Conservation (phyloP, 805 yeast species). For the Lipomyces chichibuensis region DNA sequence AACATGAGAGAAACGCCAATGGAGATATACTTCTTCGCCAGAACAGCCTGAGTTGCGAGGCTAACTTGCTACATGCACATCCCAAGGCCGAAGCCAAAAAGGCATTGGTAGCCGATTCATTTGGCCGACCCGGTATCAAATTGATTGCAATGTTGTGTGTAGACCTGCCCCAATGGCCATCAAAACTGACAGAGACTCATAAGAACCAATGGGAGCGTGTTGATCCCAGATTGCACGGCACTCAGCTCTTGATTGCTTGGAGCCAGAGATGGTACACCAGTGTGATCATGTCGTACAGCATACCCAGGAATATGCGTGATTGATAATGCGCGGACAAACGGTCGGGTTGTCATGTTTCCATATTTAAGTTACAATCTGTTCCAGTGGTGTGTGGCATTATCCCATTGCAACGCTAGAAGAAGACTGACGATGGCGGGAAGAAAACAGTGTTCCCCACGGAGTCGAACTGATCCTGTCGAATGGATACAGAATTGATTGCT, state of each 20-base stretch:
- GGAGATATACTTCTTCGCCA: slow-evolving; percentile 8
- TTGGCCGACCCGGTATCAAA: slow-evolving; percentile 46
- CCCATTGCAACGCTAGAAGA: slow-evolving; percentile 6
- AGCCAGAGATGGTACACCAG: slow-evolving; percentile 3
- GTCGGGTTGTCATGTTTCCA: slow-evolving; percentile 54
- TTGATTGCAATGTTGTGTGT: slow-evolving; percentile 46
- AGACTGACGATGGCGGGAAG: slow-evolving; percentile 50
- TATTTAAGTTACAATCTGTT: slow-evolving; percentile 51
- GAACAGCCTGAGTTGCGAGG: slow-evolving; percentile 16
- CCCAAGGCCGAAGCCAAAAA: slow-evolving; percentile 56
- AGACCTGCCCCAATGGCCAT: slow-evolving; percentile 53
- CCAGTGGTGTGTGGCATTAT: slow-evolving; percentile 19
- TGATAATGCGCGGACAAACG: slow-evolving; percentile 54
- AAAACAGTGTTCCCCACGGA: slow-evolving; percentile 39
- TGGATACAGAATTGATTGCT: not conserved
- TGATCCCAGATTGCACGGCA: slow-evolving; percentile 51
- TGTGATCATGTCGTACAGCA: slow-evolving; percentile 36
- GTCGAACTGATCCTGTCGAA: slow-evolving; percentile 50
- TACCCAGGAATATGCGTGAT: slow-evolving; percentile 45
- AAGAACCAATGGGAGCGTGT: slow-evolving; percentile 51
- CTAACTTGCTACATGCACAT: slow-evolving; percentile 5
- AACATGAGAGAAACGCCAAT: slow-evolving; percentile 13
- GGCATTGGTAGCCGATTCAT: slow-evolving; percentile 52
- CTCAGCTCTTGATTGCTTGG: not conserved
- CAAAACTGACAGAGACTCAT: slow-evolving; percentile 45